Conservation (phyloP, 2,329 filamentous ascomycete species). For the Colletotrichum magnum region DNA sequence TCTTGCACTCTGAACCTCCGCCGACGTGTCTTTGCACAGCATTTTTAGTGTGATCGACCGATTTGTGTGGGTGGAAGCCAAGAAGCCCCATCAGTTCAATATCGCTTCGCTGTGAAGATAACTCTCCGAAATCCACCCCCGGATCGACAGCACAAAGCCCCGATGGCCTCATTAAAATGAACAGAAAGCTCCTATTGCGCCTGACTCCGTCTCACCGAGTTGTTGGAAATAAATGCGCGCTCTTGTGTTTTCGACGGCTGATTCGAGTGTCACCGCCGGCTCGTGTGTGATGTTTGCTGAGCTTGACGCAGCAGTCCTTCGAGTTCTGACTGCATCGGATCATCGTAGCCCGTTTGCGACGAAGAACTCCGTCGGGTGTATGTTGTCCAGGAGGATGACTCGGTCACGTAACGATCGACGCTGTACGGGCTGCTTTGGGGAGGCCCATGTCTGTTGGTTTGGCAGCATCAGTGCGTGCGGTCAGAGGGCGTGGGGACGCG, state of each 20-base stretch:
- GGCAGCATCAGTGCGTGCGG: conserved; percentile 7
- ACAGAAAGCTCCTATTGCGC: background rate
- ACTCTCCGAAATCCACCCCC: conserved; percentile 11
- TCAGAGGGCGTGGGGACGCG: background rate
- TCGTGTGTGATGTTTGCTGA: background rate
- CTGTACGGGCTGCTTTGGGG: conserved; percentile 25
- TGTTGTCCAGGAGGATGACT: conserved; percentile 28
- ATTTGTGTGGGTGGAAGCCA: background rate
- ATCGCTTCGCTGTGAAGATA: conserved; percentile 1
- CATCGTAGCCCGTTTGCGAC: background rate
- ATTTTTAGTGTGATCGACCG: background rate
- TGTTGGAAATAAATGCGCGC: too few relatives aligned
- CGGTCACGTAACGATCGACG: conserved; percentile 30
- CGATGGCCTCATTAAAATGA: background rate
- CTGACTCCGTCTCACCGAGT: too few relatives aligned
- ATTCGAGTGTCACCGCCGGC: conserved; percentile 3
- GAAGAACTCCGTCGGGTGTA: conserved; percentile 2
- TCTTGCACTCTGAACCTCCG: background rate
- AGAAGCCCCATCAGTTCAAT: background rate
- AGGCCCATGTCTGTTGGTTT: conserved; percentile 11
- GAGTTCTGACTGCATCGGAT: conserved; percentile 24
- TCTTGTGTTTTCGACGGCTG: too few relatives aligned
- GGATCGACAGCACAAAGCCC: conserved; percentile 4
- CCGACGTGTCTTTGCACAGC: background rate
- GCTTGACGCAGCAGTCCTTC: conserved; percentile 17